Base-by-base conservation (phyloP, 192 early-diverging fungal genomes). In the Helicostylum pulchrum region DNA sequence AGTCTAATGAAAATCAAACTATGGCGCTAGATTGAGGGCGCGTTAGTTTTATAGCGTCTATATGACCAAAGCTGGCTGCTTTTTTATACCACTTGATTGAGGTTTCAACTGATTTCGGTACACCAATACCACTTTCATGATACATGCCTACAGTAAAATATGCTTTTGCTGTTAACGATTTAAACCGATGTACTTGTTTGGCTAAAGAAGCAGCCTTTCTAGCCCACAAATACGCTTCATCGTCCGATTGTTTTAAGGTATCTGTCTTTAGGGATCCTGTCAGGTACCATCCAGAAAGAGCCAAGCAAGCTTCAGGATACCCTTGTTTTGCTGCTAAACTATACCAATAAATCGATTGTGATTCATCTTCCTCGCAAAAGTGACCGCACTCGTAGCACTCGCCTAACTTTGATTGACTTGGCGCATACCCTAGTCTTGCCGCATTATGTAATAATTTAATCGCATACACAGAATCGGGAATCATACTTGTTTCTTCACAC, bases 131-230 rank as follows among this genome's bases (percentile, higher is more conserved):
- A 39, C 78, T 72, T 48, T 86, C 83, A 12, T 73, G 70, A 55
- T 80, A 85, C 55, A 83, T 83, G 19, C 83, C 84, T 26, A 86
- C 59, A 10, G 83, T 84, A 69, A 77, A 83, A 26, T 80, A 63
- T 1, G 83, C 83, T 59, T 84, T 84, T 30, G 77, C 59, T 8
- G 81, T 55, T 9, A 53, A 30, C 7, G 39, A 52, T 30, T 39
- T 42, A 19, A 19, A 9, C 1, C 30, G 30, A 42, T 52, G 6
- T 6, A 73, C 70, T 12, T 77, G 62, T 31, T 85, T 80, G 7
- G 83, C 84, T n/a, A 53, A 14, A 7, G 39, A 21, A 21, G 39
- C 51, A 1, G 84, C 83, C 21, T 66, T 64, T 26, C 70, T 76
- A 3, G 82, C 82, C 84, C 84, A 86, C 9, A 81, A 67, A 55